These are phyloP conservation scores for Calendula officinalis DNA, from an alignment of 129 eudicot species.

Conservation along the genomic window DNA sequence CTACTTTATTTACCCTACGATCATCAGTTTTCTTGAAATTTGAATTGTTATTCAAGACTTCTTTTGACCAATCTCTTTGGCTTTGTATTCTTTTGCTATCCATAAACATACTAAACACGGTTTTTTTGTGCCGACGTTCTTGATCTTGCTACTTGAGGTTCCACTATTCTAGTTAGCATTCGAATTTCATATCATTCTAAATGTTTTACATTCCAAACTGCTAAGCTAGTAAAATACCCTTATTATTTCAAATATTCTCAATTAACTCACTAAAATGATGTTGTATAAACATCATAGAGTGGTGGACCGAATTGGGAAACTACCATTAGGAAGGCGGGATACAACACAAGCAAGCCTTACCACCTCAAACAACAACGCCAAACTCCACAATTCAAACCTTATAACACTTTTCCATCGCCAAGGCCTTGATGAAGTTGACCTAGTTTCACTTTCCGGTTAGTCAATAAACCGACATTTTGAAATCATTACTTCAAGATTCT, in stretches of 20 bases:
- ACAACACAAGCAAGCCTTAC: conserved; percentile 66
- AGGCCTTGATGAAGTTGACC: conserved; percentile 75
- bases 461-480: not conserved
- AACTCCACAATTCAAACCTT: conserved; percentile 73
- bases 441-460: conserved; percentile 91
- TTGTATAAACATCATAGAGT: conserved; percentile 42
- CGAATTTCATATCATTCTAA: too few species aligned
- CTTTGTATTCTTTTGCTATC: too few species aligned
- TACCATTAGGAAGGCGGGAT: conserved; percentile 88
- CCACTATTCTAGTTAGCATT: too few species aligned
- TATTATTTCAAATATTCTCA: not conserved
- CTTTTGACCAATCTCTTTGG: not conserved
- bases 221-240: too few species aligned
- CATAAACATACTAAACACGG: too few species aligned
- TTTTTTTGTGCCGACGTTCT: too few species aligned
- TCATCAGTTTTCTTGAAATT: conserved; percentile 12
- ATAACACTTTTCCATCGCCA: conserved; percentile 52
- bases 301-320: conserved; percentile 93
- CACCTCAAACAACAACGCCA: conserved; percentile 60
- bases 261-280: not conserved
- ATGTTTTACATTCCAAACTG: too few species aligned
- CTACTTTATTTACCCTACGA: conserved; percentile 22
- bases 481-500: not conserved
- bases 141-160: too few species aligned
- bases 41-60: conserved; percentile 3